Conservation (phyloP, 768 basidiomycete genomes). For the Tulasnella sp. region DNA sequence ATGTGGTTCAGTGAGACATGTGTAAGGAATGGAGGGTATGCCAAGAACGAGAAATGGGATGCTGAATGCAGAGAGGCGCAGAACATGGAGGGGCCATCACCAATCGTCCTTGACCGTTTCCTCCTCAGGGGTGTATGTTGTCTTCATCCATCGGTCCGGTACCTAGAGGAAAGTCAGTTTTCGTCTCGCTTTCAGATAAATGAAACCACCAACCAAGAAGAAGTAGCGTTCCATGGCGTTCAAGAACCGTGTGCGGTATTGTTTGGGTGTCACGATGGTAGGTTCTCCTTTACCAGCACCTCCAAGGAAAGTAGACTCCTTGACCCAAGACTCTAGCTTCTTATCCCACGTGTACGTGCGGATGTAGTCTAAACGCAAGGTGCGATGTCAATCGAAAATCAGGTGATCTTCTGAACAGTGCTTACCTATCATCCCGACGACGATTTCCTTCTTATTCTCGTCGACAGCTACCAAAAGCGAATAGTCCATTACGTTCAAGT, state of each 20-base stretch:
- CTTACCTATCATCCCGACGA: slow-evolving; percentile 94
- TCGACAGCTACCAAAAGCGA: slow-evolving; percentile 96
- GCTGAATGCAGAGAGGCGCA: not conserved
- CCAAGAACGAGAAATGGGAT: not conserved
- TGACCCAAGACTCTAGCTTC: slow-evolving; percentile 96
- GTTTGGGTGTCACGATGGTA: slow-evolving; percentile 93
- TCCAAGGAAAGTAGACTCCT: slow-evolving; percentile 88
- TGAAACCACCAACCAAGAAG: slow-evolving; percentile 57
- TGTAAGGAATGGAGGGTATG: not conserved
- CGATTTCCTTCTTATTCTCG: slow-evolving; percentile 79
- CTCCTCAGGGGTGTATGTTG: slow-evolving; percentile 14
- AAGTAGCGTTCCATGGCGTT: slow-evolving; percentile 90
- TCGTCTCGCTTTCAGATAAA: slow-evolving; percentile 25
- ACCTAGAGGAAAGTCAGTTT: slow-evolving; percentile 46
- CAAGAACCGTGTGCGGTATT: slow-evolving; percentile 84
- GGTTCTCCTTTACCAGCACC: slow-evolving; percentile 80
- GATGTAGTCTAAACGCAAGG: slow-evolving; percentile 66
- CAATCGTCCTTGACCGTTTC: not conserved
- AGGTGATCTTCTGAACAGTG: slow-evolving; percentile 22
- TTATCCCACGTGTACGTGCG: slow-evolving; percentile 99
- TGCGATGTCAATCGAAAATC: slow-evolving; percentile 31
- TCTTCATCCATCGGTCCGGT: slow-evolving; percentile 88
- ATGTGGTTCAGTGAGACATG: not conserved
- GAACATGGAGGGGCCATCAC: not conserved
- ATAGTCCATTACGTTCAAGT: slow-evolving; percentile 97